These are phyloP conservation scores for Zychaea mexicana DNA, from an alignment of 371 early-diverging fungal genomes.

Conservation along the genomic window DNA sequence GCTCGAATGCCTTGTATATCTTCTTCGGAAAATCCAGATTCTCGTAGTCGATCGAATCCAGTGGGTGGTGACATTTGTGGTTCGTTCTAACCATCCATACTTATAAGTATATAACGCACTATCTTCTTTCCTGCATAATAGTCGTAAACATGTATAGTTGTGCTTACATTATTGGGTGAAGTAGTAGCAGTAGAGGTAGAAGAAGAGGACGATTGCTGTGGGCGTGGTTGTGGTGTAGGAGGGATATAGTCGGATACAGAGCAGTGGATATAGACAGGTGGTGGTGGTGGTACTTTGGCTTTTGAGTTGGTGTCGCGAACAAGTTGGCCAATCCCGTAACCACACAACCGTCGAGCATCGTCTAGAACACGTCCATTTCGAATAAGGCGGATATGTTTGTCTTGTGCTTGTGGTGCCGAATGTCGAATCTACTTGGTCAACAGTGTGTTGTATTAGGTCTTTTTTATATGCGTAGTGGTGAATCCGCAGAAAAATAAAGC, in stretches of 20 bases:
- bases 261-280: conserved; percentile 24
- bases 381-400: conserved; percentile 45
- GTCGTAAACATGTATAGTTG: background rate
- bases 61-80: conserved; percentile 33
- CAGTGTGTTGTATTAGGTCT: background rate
- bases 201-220: background rate
- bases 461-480: background rate
- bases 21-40: conserved; percentile 61
- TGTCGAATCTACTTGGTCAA: conserved; percentile 29
- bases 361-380: conserved; percentile 44
- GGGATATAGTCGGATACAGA: conserved; percentile 23
- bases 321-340: conserved; percentile 23
- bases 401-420: conserved; percentile 17
- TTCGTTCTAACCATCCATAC: background rate
- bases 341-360: conserved; percentile 16
- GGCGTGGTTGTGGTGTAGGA: background rate
- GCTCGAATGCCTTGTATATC: conserved; percentile 58
- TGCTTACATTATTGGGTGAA: background rate
- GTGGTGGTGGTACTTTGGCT: conserved; percentile 19
- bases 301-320: conserved; percentile 14
- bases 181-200: background rate
- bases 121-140: background rate
- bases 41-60: conserved; percentile 66
- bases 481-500: background rate
- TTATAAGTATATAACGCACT: background rate